Conservation (phyloP, 176 grass and related monocot genomes). For the Eragrostis nindensis region DNA sequence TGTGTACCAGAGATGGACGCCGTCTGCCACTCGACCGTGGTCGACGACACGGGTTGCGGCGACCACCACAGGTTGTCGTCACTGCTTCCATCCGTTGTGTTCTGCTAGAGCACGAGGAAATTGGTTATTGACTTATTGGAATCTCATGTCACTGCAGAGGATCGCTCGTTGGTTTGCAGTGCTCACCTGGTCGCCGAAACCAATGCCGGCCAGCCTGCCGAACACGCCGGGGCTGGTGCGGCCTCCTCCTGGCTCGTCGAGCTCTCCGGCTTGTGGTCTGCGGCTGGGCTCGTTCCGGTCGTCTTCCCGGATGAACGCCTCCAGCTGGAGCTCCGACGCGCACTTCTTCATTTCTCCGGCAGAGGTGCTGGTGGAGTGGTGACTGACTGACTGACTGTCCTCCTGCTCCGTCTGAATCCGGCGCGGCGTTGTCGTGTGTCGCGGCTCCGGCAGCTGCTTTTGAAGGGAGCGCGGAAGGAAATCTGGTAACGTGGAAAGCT, state of each 20-base stretch:
- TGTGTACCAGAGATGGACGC: slow-evolving; percentile 58
- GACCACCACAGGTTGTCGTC: slow-evolving; percentile 49
- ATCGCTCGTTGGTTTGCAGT: background rate
- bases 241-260: background rate
- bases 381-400: background rate
- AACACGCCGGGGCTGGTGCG: background rate
- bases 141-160: background rate
- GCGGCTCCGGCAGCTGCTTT: slow-evolving; percentile 9
- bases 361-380: background rate
- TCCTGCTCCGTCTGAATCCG: background rate
- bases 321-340: slow-evolving; percentile 64
- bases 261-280: background rate
- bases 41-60: slow-evolving; percentile 14
- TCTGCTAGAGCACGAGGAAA: slow-evolving; percentile 31
- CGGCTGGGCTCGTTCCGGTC: background rate
- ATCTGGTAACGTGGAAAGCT: slow-evolving; percentile 46
- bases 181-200: slow-evolving; percentile 47
- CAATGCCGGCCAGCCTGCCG: background rate
- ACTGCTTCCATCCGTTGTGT: slow-evolving; percentile 38
- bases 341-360: slow-evolving; percentile 75
- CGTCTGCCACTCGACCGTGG: slow-evolving; percentile 32
- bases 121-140: background rate
- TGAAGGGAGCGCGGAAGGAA: background rate
- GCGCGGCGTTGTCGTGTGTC: background rate
- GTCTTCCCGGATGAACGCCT: slow-evolving; percentile 58